Evolutionary conservation across 495 filamentous ascomycete species (phyloP).

Genomic region (Sordaria brevicollis): DNA sequence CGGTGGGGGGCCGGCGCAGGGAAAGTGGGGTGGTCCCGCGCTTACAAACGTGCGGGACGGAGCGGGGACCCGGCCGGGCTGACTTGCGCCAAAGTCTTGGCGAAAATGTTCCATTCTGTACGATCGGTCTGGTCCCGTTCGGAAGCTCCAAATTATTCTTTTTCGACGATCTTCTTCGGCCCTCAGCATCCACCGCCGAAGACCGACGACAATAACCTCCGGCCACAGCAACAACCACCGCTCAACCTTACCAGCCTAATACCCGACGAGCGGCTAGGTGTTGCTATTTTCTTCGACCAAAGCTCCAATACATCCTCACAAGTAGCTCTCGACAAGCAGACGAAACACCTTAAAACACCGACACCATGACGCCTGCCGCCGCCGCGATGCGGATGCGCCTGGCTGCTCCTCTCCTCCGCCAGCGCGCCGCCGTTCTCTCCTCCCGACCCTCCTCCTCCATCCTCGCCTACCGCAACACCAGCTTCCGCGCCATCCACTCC

Average conservation of each 20-base stretch:
- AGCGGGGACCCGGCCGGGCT: not conserved
- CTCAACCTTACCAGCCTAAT: not conserved
- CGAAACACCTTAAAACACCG: not conserved
- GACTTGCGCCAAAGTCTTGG: not conserved
- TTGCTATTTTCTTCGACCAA: not conserved
- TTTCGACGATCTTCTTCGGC: not conserved
- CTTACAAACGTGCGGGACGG: not conserved
- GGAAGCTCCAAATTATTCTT: not conserved
- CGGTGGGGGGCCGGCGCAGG: not conserved
- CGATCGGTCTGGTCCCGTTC: not conserved
- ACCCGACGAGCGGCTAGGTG: not conserved
- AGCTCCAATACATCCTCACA: not conserved
- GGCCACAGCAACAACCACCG: not conserved
- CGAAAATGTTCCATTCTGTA: not conserved
- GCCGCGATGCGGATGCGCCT: conserved; percentile 10
- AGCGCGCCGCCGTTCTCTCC: not conserved
- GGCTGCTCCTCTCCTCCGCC: conserved; percentile 1
- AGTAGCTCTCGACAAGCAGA: not conserved
- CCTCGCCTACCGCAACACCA: not conserved
- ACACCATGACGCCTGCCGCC: not conserved
- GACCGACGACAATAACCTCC: not conserved
- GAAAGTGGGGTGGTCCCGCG: not conserved
- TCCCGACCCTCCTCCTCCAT: not conserved
- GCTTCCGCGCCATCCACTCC: conserved; percentile 28
- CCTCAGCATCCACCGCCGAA: not conserved